These are phyloP conservation scores for Petrea volubilis DNA, from an alignment of 257 asterid genomes.

Conservation along the genomic window DNA sequence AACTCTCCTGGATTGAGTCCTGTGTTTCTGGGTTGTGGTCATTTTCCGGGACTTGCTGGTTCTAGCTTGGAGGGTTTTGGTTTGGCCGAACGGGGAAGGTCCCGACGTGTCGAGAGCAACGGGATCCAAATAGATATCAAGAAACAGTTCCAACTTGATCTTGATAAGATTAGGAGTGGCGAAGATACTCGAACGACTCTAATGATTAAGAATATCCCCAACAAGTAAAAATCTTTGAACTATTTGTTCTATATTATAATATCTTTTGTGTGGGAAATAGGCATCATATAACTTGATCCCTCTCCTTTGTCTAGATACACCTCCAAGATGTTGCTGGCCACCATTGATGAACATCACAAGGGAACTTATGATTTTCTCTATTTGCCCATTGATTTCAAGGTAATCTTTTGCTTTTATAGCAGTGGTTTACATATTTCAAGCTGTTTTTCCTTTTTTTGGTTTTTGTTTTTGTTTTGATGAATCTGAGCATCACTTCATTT, in stretches of 20 bases:
- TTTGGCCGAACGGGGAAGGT: slow-evolving; percentile 41
- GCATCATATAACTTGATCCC: neutral
- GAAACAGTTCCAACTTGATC: slow-evolving; percentile 61
- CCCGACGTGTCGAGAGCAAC: slow-evolving; percentile 36
- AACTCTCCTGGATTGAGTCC: slow-evolving; percentile 40
- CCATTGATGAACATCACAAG: slow-evolving; percentile 64
- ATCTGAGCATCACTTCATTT: neutral
- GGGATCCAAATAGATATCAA: slow-evolving; percentile 49
- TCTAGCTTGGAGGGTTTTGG: slow-evolving; percentile 41
- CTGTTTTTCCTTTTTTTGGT: neutral
- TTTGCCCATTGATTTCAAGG: slow-evolving; percentile 90
- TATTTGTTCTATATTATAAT: neutral
- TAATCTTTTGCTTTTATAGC: slow-evolving; percentile 10
- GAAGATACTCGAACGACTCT: slow-evolving; percentile 73
- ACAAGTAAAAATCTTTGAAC: slow-evolving; percentile 51
- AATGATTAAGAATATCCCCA: slow-evolving; percentile 85
- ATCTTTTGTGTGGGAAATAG: neutral
- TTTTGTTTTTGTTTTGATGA: neutral
- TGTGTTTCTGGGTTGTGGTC: slow-evolving; percentile 32
- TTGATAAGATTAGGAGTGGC: slow-evolving; percentile 61
- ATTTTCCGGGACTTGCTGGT: slow-evolving; percentile 31
- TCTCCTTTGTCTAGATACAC: slow-evolving; percentile 57
- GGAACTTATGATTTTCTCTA: slow-evolving; percentile 84
- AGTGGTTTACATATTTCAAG: no score
- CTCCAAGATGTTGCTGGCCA: slow-evolving; percentile 73